Evolutionary conservation across 306 rosid species (phyloP), one percentile per base, ranked within the genome.

Genomic region (Lathyrus aphaca): DNA sequence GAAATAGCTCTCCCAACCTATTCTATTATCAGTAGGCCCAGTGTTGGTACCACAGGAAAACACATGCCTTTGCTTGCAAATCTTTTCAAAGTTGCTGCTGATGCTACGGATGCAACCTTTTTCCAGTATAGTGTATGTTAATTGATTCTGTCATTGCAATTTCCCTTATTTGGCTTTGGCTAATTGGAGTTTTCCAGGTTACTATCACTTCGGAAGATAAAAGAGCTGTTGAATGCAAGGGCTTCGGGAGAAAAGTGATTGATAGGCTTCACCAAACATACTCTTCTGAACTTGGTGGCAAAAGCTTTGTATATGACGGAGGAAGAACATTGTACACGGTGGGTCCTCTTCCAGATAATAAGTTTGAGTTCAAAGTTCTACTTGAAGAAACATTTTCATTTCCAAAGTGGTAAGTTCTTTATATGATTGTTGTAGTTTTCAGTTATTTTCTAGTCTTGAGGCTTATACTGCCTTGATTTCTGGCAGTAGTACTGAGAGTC

Each of bases 101-200:
- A 56, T 53, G 80, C 51, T 69, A 83, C 86, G 3, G 91, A 94
- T 76, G 87, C 96, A 29, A 69, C 80, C 8, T 94, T 94, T 85
- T 90, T 79, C 79, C 98, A 90, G 81, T 94, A 94, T 64, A 82
- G 46, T 80, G 98, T 94, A 88, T 68, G 96, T 72, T 50, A 58
- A 39, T 42, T 23, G 66, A 3, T 25, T 56, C n/a, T 57, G n/a
- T 56, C 62, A 50, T 39, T 56, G 79, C 16, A 50, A 5, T 63
- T 66, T 71, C 45, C 5, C 0, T 58, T 66, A 55, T 25, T 8
- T 54, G 69, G 44, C 55, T 67, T 66, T 72, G 61, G 40, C 73
- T 80, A 19, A 35, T 38, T 50, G 10, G 51, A 70, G 16, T 19
- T 56, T 85, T 81, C n/a, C 74, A 94, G 98, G 94, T 94, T 72